Conservation (phyloP, 768 basidiomycete species). For the Tephrocybe sp. region DNA sequence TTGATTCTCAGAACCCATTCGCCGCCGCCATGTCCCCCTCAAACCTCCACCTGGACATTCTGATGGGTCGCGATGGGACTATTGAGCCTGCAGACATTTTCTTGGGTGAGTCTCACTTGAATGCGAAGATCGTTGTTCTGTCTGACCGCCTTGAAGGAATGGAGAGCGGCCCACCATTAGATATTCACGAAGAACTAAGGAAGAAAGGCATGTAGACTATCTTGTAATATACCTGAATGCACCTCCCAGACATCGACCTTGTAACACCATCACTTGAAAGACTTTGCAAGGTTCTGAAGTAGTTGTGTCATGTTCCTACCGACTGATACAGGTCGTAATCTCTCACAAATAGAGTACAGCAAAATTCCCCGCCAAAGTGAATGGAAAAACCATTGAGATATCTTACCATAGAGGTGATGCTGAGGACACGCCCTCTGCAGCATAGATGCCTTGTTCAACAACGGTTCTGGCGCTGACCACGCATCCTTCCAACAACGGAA, state of each 20-base stretch:
- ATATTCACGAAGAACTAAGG: slow-evolving; percentile 70
- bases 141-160: slow-evolving; percentile 41
- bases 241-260: slow-evolving; percentile 5
- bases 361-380: no score
- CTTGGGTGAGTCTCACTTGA: slow-evolving; percentile 47
- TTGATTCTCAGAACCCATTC: slow-evolving; percentile 56
- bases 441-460: slow-evolving; percentile 42
- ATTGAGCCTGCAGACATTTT: slow-evolving; percentile 82
- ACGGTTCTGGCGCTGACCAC: slow-evolving; percentile 70
- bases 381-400: no score
- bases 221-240: slow-evolving; percentile 11
- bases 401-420: slow-evolving; percentile 14
- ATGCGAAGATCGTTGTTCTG: no score
- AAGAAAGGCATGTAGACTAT: slow-evolving; percentile 52
- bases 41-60: slow-evolving; percentile 88
- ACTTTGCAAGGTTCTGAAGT: no score
- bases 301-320: no score
- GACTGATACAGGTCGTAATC: no score
- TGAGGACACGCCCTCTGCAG: slow-evolving; percentile 31
- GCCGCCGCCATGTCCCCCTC: slow-evolving; percentile 64
- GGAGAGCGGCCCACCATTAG: slow-evolving; percentile 48
- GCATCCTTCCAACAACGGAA: slow-evolving; percentile 80
- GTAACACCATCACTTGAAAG: no score
- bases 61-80: slow-evolving; percentile 89
- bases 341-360: no score